Base-by-base conservation (phyloP, 192 early-diverging fungal genomes). In the Backusella tarrabulga region DNA sequence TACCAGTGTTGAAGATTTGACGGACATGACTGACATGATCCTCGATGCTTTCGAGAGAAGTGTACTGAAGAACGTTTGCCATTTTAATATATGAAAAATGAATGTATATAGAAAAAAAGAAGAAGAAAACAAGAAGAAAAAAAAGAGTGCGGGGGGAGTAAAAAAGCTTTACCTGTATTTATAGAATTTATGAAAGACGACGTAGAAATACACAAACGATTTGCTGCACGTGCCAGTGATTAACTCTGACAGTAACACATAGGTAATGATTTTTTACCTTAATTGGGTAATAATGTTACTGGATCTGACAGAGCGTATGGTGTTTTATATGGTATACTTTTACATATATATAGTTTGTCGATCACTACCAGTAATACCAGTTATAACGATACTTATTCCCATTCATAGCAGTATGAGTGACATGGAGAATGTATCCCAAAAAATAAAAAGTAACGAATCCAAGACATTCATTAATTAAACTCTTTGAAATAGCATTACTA, bases 11-110 rank as follows among this genome's bases (percentile, higher is more conserved):
- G 70, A 88, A 90, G 69, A 81, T 81, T 17, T 29, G 29, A 29
- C 81, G 85, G 74, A 90, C 71, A 21, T 77, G 74, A 36, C 41
- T 44, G 3, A 89, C 85, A n/a, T 76, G 79, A 29, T 76, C 83
- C 54, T 75, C 44, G 67, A 90, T 85, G 34, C 41, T 77, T 44
- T 85, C 83, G 19, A 87, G 17, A 26, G 81, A 34, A 41, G 89
- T 87, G 76, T 82, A 89, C 34, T 74, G 73, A 35, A 79, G 74
- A 52, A 76, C 46, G 42, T 63, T 50, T 38, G 72, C 23, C 40
- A 66, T 67, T 21, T 34, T 44, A 19, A 32, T 19, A 50, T 60
- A 19, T 60, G 11, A 12, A 60, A 26, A 60, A 60, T 60, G 56
- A 60, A 26, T 60, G 56, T 60, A 60, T 60, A 60, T 60, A 26